Evolutionary conservation across 2,329 filamentous ascomycete species (phyloP).

Genomic region (Aspergillus bombycis): DNA sequence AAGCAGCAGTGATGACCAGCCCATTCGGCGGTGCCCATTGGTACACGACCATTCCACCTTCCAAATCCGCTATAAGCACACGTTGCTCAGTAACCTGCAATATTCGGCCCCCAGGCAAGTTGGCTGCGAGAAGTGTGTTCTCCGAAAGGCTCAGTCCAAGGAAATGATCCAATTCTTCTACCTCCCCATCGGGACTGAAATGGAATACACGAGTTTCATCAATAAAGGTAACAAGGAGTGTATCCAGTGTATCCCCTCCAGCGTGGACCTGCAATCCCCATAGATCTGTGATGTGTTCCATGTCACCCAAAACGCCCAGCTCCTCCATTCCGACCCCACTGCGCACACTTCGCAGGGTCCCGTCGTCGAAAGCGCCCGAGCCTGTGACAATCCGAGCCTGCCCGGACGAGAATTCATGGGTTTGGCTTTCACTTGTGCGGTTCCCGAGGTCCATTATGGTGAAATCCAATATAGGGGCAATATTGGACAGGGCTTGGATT

Average conservation of each 20-base stretch:
- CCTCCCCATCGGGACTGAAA: conserved; percentile 73
- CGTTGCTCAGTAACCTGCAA: conserved; percentile 74
- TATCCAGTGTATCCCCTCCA: conserved; percentile 59
- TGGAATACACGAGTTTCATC: conserved; percentile 81
- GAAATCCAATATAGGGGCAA: conserved; percentile 91
- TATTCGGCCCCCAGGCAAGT: conserved; percentile 64
- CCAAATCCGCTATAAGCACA: conserved; percentile 64
- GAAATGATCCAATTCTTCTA: conserved; percentile 84
- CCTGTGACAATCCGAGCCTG: conserved; percentile 92
- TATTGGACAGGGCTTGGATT: conserved; percentile 77
- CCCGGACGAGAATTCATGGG: conserved; percentile 90
- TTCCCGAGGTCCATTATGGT: conserved; percentile 95
- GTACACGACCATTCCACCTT: conserved; percentile 49
- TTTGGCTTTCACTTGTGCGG: conserved; percentile 73
- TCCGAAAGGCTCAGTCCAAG: conserved; percentile 69
- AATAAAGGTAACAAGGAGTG: conserved; percentile 77
- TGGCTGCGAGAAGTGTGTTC: conserved; percentile 72
- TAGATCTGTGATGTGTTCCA: conserved; percentile 72
- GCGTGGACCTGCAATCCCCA: conserved; percentile 66
- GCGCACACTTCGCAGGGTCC: conserved; percentile 83
- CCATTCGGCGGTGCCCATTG: conserved; percentile 51
- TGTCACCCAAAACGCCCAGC: conserved; percentile 76
- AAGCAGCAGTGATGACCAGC: conserved; percentile 73
- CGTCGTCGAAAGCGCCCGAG: conserved; percentile 86
- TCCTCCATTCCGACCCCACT: conserved; percentile 94